Evolutionary conservation across 1,284 basidiomycete genomes (phyloP), one percentile per base, ranked within the genome.

Genomic region (Chondrostereum purpureum): DNA sequence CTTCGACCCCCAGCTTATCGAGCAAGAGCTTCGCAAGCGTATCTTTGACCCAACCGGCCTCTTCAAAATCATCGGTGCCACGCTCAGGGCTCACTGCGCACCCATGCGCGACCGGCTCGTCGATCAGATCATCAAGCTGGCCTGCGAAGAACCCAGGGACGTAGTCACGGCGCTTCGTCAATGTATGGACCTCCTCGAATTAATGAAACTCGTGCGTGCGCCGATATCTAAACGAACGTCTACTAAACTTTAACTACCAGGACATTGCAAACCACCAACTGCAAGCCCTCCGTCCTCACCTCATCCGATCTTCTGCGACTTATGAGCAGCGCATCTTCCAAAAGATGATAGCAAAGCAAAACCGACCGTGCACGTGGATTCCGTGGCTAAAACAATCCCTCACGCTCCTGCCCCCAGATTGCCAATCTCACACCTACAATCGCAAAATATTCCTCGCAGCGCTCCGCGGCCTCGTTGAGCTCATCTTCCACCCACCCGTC

Each of bases 251-350:
- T 55, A 31, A 47, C 37, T 37, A 52, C 5, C 58, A 92, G 90
- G 92, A 96, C 63, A 92, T 95, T 54, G 92, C 92, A 33, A 96
- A 96, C 61, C 92, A 95, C 65, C 92, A 95, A 67, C 77, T 95
- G 16, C 86, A 92, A 60, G 83, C 88, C 21, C 74, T 93, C 13
- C 83, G 91, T 45, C 88, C 90, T 13, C 90, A 84, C 66, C 77
- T 96, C 49, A 77, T 91, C 54, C 80, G 84, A 50, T 83, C 84
- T 24, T 86, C 92, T 0, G 81, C 83, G 33, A 78, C 83, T 39
- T 91, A 90, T 57, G 92, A 95, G 64, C 75, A 83, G 53, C 78
- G 80, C 54, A 82, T 82, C 47, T 91, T 94, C 67, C 77, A 79
- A 59, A 75, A 77, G 52, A 69, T 68, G 57, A n/a, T n/a, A n/a